Conservation (phyloP, 1,139 yeast species). For the Suhomyces ambrosiae region DNA sequence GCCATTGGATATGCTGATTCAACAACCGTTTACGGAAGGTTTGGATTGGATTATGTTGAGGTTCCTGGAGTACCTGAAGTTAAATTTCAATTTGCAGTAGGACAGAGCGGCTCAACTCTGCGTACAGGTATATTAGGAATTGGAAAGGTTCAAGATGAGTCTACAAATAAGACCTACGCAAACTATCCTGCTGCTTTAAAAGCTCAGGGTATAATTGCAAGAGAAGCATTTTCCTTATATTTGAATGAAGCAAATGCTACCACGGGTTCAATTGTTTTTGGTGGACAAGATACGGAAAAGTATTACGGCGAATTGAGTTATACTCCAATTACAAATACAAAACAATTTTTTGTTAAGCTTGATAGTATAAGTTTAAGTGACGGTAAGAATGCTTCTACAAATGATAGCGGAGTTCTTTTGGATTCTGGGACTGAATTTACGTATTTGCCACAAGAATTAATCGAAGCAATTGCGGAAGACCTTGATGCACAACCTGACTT, state of each 20-base stretch:
- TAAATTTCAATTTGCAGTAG: slow-evolving; percentile 1
- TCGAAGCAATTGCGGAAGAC: neutral
- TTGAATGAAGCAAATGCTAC: slow-evolving; percentile 42
- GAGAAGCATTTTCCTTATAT: slow-evolving; percentile 27
- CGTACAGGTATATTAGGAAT: slow-evolving; percentile 26
- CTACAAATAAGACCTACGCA: slow-evolving; percentile 15
- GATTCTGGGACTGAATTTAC: slow-evolving; percentile 17
- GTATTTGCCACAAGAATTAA: slow-evolving; percentile 15
- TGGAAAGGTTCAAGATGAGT: slow-evolving; percentile 15
- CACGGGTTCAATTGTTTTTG: slow-evolving; percentile 55
- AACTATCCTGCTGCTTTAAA: slow-evolving; percentile 13
- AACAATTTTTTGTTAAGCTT: neutral
- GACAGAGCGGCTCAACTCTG: no score
- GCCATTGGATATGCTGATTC: no score
- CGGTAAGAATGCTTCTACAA: slow-evolving; percentile 4
- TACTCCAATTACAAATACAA: neutral
- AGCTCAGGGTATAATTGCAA: slow-evolving; percentile 6
- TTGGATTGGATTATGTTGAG: neutral
- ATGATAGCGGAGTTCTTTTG: slow-evolving; percentile 3
- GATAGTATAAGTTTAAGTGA: neutral
- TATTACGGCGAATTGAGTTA: slow-evolving; percentile 23
- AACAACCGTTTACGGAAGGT: no score
- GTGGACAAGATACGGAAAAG: slow-evolving; percentile 59
- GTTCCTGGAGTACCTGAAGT: neutral
- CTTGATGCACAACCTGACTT: slow-evolving; percentile 19